These are phyloP conservation scores for Chalciporus piperatus DNA, from an alignment of 768 basidiomycete genomes.

Conservation along the genomic window DNA sequence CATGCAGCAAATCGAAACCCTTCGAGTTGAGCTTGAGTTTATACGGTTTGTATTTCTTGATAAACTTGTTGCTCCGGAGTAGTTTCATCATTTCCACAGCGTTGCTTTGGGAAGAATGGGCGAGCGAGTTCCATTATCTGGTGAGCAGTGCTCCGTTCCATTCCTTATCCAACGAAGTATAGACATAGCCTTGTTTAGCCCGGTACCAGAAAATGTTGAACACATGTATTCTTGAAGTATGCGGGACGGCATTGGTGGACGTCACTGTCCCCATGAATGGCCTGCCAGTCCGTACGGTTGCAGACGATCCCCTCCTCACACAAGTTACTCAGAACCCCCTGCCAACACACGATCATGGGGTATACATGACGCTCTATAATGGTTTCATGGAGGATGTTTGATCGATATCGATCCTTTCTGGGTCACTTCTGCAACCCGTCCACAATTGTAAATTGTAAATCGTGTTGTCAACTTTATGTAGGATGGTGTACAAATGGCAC, in stretches of 20 bases:
- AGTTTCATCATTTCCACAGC: slow-evolving; percentile 30
- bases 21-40: slow-evolving; percentile 65
- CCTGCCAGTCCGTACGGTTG: slow-evolving; percentile 5
- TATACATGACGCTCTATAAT: slow-evolving; percentile 2
- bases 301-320: slow-evolving; percentile 10
- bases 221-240: slow-evolving; percentile 11
- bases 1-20: slow-evolving; percentile 52
- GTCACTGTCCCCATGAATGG: slow-evolving; percentile 5
- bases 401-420: background rate
- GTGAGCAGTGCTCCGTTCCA: slow-evolving; percentile 25
- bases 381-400: slow-evolving; percentile 3
- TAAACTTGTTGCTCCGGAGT: background rate
- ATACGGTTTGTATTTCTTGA: slow-evolving; percentile 47
- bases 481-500: no score
- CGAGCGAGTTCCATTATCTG: slow-evolving; percentile 63
- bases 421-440: background rate
- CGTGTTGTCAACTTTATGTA: no score
- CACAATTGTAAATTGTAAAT: background rate
- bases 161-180: background rate
- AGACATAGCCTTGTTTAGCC: slow-evolving; percentile 6
- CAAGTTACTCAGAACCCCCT: slow-evolving; percentile 8
- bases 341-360: slow-evolving; percentile 6
- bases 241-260: background rate
- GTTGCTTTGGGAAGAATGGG: slow-evolving; percentile 60
- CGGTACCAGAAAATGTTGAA: slow-evolving; percentile 26